phyloP scores from a whole-genome alignment of 2,329 filamentous ascomycete species.

The Sclerotiophoma versabilis region DNA sequence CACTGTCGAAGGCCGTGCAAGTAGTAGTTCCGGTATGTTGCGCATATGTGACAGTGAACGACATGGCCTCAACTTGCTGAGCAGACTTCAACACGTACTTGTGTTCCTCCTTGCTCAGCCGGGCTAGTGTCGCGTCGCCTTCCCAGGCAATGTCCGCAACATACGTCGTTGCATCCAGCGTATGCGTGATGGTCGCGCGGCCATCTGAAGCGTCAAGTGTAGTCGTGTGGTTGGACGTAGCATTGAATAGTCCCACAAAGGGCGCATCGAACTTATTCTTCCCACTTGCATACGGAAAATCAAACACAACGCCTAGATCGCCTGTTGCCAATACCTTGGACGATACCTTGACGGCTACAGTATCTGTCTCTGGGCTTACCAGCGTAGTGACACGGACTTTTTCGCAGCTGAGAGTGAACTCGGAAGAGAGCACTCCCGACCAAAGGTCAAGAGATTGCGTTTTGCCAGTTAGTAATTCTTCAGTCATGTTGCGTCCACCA shows the following conservation, averaged over 20 bases:
- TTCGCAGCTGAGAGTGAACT: not conserved
- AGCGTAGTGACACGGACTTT: not conserved
- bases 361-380: not conserved
- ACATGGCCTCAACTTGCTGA: not conserved
- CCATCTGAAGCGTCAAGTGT: conserved; percentile 30
- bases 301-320: conserved; percentile 58
- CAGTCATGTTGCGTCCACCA: conserved; percentile 49
- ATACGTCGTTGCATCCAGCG: conserved; percentile 1
- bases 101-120: not conserved
- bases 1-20: conserved; percentile 18
- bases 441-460: conserved; percentile 1
- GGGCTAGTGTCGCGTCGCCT: not conserved
- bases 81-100: conserved; percentile 3
- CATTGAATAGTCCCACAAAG: conserved; percentile 62
- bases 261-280: conserved; percentile 63
- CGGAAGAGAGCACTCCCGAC: not conserved
- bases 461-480: conserved; percentile 47
- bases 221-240: conserved; percentile 55
- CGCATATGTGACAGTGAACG: not conserved
- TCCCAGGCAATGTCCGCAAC: not conserved
- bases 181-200: conserved; percentile 1
- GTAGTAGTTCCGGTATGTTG: not conserved
- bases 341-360: not conserved
- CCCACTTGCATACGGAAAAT: conserved; percentile 60
- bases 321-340: conserved; percentile 39